phyloP scores from a whole-genome alignment of 371 early-diverging fungal genomes.

The Thermomucor indicae-seudaticae region DNA sequence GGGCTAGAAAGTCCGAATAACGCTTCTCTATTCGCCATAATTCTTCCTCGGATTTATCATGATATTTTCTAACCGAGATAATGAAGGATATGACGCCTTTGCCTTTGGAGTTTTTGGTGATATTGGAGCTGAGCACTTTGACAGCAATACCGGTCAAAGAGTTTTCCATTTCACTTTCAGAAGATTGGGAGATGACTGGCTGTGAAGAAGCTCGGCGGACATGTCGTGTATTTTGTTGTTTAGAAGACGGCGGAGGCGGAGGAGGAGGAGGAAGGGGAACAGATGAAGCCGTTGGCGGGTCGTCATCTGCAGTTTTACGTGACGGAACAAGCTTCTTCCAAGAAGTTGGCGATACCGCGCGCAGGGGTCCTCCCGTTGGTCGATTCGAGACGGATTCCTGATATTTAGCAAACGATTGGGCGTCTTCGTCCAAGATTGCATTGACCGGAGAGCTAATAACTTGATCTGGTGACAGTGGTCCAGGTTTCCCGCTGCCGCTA shows the following conservation, averaged over 20 bases:
- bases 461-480: background rate
- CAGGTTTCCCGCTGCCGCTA: background rate
- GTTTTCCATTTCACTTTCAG: constrained; percentile 1
- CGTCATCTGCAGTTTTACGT: too few species aligned
- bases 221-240: constrained; percentile 2
- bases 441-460: constrained; percentile 5
- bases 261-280: constrained; percentile 8
- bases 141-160: constrained; percentile 14
- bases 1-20: constrained; percentile 71
- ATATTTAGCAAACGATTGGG: constrained; percentile 19
- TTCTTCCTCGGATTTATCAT: constrained; percentile 31
- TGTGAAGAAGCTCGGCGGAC: constrained; percentile 11
- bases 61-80: constrained; percentile 35
- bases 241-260: background rate
- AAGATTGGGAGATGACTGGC: constrained; percentile 3
- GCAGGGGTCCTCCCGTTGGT: too few species aligned
- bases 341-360: too few species aligned
- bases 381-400: constrained; percentile 6
- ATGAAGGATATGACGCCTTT: constrained; percentile 62
- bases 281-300: too few species aligned
- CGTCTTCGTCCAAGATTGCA: constrained; percentile 21
- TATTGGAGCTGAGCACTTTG: constrained; percentile 63
- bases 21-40: constrained; percentile 81
- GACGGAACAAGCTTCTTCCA: too few species aligned
- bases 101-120: constrained; percentile 65